Evolutionary conservation across 805 yeast genomes (phyloP).

Genomic region (Yarrowia sp.): DNA sequence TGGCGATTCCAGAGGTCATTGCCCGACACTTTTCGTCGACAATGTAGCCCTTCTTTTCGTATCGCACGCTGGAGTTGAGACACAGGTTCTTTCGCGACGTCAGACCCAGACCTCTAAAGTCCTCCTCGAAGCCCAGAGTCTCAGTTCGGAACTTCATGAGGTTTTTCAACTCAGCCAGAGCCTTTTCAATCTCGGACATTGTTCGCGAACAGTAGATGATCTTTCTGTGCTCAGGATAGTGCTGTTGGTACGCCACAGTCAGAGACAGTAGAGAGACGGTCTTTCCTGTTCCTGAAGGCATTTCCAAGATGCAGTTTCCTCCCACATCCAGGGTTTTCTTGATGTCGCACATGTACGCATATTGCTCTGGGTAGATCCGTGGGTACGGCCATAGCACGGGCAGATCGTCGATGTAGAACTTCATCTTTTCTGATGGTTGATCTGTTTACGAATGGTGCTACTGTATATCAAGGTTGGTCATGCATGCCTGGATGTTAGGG

Average conservation of each 20-base stretch:
- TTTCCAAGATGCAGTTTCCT: conserved; percentile 92
- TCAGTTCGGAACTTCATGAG: conserved; percentile 82
- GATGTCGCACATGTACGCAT: conserved; percentile 95
- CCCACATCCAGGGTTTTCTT: conserved; percentile 93
- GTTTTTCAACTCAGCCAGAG: conserved; percentile 81
- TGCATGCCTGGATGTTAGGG: conserved; percentile 1
- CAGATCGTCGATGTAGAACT: conserved; percentile 89
- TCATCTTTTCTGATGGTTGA: conserved; percentile 44
- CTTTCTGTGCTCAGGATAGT: conserved; percentile 88
- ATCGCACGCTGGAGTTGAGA: conserved; percentile 79
- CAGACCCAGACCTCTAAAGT: conserved; percentile 89
- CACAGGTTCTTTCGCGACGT: conserved; percentile 94
- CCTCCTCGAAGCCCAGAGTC: conserved; percentile 83
- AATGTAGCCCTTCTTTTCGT: conserved; percentile 83
- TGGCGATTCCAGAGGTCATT: conserved; percentile 86
- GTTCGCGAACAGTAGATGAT: conserved; percentile 98
- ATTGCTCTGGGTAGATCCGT: conserved; percentile 94
- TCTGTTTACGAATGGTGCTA: background rate
- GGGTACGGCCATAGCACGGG: conserved; percentile 97
- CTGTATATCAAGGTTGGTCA: conserved; percentile 14
- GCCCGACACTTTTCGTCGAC: conserved; percentile 97
- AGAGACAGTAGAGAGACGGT: conserved; percentile 87
- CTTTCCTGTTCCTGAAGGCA: conserved; percentile 99
- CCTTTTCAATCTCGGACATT: conserved; percentile 98
- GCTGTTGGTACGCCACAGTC: conserved; percentile 92